Evolutionary conservation across 495 filamentous ascomycete species (phyloP), one percentile per base, ranked within the genome.

Genomic region (Penicillium nucicola): DNA sequence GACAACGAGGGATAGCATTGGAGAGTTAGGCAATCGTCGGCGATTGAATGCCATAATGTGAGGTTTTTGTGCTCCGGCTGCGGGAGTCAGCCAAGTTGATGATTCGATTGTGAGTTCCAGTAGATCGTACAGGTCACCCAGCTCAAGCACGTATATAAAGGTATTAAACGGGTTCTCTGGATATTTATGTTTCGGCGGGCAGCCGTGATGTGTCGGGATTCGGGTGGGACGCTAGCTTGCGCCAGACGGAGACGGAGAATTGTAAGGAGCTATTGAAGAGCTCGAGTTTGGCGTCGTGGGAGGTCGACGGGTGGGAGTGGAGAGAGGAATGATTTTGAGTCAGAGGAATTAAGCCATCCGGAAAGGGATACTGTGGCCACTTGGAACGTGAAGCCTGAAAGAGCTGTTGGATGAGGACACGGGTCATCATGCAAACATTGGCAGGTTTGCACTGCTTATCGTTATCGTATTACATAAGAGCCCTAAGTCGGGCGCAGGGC

Each of bases 41-140:
- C 74, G 73, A 64, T 76, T 68, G 25, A 66, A 67, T 59, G 77
- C 73, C 81, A 84, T 84, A 57, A 48, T 73, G 50, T 67, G 60
- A 65, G 45, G 45, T 66, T 50, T 66, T 50, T 67, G 53, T 39
- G 57, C 56, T 65, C 55, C 53, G 43, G 60, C 52, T 58, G 42
- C 13, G 40, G 6, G 19, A 37, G 55, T 60, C 33, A 61, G 59
- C 39, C 30, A 50, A 42, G 5, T 41, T 30, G 18, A 23, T 10
- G 33, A 34, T 23, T 39, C 2, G 11, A 10, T 12, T 19, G 32
- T 4, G 2, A n/a, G 2, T 8, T 14, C 13, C 6, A 12, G 22
- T 6, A 9, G 25, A 28, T 8, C 6, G 5, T 28, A 8, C 14
- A 36, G 48, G 14, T 22, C 18, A 12, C 22, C 46, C 20, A 18